phyloP scores from a whole-genome alignment of 805 yeast species.

The Candida krabiensis region DNA sequence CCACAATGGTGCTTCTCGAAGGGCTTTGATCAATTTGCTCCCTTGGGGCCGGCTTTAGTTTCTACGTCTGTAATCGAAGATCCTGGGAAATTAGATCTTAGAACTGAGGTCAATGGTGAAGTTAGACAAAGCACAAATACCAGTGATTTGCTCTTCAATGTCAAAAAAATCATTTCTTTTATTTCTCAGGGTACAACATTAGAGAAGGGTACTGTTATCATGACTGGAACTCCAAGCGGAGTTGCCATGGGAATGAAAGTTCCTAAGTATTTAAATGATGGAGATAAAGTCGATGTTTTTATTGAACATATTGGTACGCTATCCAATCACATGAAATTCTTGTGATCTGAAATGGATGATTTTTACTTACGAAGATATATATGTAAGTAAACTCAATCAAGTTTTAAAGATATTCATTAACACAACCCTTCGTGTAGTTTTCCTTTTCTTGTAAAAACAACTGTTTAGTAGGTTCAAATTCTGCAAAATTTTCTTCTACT shows the following conservation, averaged over 20 bases:
- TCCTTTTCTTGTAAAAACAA: constrained; percentile 1
- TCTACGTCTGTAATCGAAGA: constrained; percentile 27
- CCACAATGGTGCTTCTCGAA: constrained; percentile 54
- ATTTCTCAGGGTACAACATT: constrained; percentile 52
- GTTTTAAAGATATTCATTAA: not conserved
- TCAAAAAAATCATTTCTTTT: constrained; percentile 44
- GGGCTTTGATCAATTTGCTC: constrained; percentile 57
- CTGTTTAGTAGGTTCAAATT: constrained; percentile 1
- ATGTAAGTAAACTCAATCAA: too few relatives aligned
- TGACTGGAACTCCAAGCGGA: constrained; percentile 59
- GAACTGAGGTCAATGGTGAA: constrained; percentile 47
- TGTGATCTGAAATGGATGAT: not conserved
- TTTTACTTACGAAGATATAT: not conserved
- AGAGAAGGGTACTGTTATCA: constrained; percentile 52
- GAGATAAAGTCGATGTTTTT: constrained; percentile 43
- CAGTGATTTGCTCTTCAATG: constrained; percentile 48
- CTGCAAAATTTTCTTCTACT: constrained; percentile 1
- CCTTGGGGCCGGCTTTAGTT: constrained; percentile 55
- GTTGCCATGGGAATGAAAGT: constrained; percentile 44
- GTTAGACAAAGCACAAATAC: constrained; percentile 45
- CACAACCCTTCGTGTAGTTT: not conserved
- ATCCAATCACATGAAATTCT: constrained; percentile 32
- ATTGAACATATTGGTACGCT: constrained; percentile 46
- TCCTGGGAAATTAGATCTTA: constrained; percentile 37
- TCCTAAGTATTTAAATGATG: constrained; percentile 42